These are phyloP conservation scores for Paramecium octaurelia DNA, from an alignment of 73 alveolate genomes.

Conservation along the genomic window DNA sequence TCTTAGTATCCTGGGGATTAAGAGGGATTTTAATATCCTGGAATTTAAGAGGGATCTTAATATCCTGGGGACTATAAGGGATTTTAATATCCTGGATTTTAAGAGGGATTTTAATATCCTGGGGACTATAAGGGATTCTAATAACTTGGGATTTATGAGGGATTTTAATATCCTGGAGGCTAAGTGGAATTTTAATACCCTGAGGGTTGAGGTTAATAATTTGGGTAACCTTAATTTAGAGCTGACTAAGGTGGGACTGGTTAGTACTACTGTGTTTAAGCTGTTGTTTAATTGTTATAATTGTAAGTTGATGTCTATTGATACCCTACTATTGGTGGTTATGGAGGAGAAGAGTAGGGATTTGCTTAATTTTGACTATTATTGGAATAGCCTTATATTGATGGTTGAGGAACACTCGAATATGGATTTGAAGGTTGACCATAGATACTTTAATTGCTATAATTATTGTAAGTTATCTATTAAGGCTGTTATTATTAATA, in stretches of 20 bases:
- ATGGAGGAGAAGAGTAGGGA: background rate
- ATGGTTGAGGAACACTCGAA: background rate
- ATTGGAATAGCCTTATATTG: background rate
- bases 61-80: background rate
- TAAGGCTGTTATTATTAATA: background rate
- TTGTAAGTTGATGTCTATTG: background rate
- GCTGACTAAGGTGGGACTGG: background rate
- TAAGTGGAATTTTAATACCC: background rate
- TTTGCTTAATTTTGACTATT: background rate
- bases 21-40: background rate
- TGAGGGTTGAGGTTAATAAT: background rate
- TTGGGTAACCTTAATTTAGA: background rate
- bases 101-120: background rate
- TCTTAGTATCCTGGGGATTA: background rate
- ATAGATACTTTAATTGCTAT: background rate
- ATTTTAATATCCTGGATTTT: background rate
- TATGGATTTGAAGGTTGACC: background rate
- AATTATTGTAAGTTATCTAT: background rate
- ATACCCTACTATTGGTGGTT: background rate
- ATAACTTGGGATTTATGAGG: background rate
- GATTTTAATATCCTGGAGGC: background rate
- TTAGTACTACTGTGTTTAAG: background rate
- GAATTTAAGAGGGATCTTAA: background rate
- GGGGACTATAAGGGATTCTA: background rate
- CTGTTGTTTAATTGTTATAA: background rate